Evolutionary conservation across 306 rosid genomes (phyloP).

Genomic region (Nissolia schottii): DNA sequence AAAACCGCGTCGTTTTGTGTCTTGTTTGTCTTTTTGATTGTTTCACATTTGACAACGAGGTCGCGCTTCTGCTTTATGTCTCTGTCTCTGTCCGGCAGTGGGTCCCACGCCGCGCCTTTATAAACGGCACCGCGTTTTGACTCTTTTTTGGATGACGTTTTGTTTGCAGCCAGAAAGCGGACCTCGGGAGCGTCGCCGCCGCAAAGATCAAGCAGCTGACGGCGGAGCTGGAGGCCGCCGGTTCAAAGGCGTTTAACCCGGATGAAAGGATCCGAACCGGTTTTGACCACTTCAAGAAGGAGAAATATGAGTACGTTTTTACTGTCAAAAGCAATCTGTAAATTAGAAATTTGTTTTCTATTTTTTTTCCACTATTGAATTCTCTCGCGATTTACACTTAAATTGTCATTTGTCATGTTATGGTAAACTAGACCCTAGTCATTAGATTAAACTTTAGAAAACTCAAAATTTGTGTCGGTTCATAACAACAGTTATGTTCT

Average conservation of each 20-base stretch:
- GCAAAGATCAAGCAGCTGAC: conserved; percentile 69
- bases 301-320: conserved; percentile 68
- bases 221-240: conserved; percentile 43
- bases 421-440: no score
- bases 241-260: conserved; percentile 38
- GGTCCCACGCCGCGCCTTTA: conserved; percentile 12
- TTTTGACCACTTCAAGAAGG: conserved; percentile 59
- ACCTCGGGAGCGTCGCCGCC: conserved; percentile 61
- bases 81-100: background rate
- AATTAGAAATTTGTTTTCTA: no score
- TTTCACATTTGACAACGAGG: background rate
- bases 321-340: no score
- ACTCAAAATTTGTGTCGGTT: no score
- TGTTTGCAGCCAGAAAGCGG: conserved; percentile 47
- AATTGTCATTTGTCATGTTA: no score
- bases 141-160: background rate
- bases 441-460: no score
- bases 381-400: no score
- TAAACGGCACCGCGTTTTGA: background rate
- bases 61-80: background rate
- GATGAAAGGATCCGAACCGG: conserved; percentile 73
- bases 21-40: background rate
- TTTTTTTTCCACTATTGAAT: no score
- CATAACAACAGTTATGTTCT: no score
- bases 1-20: background rate